Base-by-base conservation (phyloP, 331 rosid species). In the Malus hybrid region DNA sequence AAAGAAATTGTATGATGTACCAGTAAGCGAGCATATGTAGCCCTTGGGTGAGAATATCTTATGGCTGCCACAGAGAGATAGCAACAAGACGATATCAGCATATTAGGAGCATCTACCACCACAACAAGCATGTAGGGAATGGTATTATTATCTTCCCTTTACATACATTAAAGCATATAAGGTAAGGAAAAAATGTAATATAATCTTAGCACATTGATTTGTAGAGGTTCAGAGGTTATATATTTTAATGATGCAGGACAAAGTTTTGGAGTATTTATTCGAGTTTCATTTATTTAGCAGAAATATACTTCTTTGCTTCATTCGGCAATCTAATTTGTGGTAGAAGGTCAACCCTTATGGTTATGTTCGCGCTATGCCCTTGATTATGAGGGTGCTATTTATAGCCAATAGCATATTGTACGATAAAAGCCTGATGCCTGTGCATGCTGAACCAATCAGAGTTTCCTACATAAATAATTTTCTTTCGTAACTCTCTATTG, bases 1-100 rank as follows among this genome's bases (percentile, higher is more conserved):
- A 7, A 10, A 6, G 44, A 39, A 69, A 36, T 42, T 75, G 71
- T 20, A 50, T 48, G 30, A 72, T 63, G 53, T 36, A 62, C 68
- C 46, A 29, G 67, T 65, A 30, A 26, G 42, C 57, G 78, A 72
- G 46, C 69, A 74, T 58, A 76, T 70, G 52, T 36, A 30, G 24
- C 42, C 33, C 73, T 68, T 66, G 34, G 60, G 50, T 44, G 50
- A 44, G 50, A 44, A 44, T 11, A 44, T 44, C 50, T 44, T n/a
- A 8, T 11, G 65, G 32, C 33, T 14, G 6, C 65, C 64, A 60
- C 64, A 10, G 18, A 28, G 26, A 60, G 18, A 14, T 11, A 60
- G 18, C 34, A 63, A 63, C 67, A 29, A 63, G 39, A 8, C 30
- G 16, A 33, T 33, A 64, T 64, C 22, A 64, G 14, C 66, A 29